phyloP scores from a whole-genome alignment of 2,329 filamentous ascomycete species.

The Arthrobotrys megalospora region DNA sequence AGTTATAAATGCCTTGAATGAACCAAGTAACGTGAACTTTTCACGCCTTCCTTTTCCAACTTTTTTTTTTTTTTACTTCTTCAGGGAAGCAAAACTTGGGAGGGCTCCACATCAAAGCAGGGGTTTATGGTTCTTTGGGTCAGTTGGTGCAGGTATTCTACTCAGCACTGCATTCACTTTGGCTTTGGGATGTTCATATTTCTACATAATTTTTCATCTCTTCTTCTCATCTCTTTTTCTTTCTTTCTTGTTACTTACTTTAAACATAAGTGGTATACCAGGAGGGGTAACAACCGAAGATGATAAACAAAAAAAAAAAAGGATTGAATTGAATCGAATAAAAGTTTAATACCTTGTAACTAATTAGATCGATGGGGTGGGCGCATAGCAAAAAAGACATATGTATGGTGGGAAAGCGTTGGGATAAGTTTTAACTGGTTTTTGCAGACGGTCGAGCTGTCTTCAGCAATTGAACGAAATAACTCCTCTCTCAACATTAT shows the following conservation, averaged over 20 bases:
- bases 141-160: background rate
- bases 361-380: conserved; percentile 14
- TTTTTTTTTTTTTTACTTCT: background rate
- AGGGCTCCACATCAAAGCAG: background rate
- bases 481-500: conserved; percentile 12
- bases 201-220: conserved; percentile 15
- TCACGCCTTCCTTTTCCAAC: background rate
- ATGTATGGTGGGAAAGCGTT: background rate
- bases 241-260: conserved; percentile 4
- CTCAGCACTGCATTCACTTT: background rate
- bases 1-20: background rate
- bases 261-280: conserved; percentile 1
- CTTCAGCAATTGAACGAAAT: conserved; percentile 21
- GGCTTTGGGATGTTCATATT: background rate
- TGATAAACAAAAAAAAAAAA: conserved; percentile 23
- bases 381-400: conserved; percentile 8
- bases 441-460: conserved; percentile 6
- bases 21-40: background rate
- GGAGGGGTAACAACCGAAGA: background rate
- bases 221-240: background rate
- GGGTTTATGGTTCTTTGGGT: conserved; percentile 15
- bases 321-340: background rate
- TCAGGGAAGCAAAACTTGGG: conserved; percentile 3
- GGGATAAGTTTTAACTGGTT: background rate
- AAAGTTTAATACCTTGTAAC: conserved; percentile 21